Percentiles rank a stretch among this genome's conserved stretches.
These are phyloP conservation scores for Aspergillus affinis DNA, from an alignment of 495 filamentous ascomycete genomes.

Conservation along the genomic window DNA sequence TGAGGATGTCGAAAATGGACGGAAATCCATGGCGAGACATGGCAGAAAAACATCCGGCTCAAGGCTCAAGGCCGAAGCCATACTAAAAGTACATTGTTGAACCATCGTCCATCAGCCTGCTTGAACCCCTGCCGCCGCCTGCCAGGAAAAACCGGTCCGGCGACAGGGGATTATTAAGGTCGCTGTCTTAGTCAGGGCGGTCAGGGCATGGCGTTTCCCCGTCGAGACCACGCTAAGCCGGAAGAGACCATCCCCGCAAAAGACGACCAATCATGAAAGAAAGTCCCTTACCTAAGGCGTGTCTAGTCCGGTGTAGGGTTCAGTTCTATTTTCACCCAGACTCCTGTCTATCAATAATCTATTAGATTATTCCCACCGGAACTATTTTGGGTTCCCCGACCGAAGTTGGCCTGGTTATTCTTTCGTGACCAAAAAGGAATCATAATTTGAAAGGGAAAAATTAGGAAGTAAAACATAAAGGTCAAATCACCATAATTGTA, in stretches of 20 bases:
- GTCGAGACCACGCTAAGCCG: constrained; percentile 11
- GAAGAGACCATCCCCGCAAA: constrained; percentile 20
- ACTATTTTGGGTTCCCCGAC: not conserved
- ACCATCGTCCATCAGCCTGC: too few relatives aligned
- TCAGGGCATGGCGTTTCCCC: constrained; percentile 9
- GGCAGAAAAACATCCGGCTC: too few relatives aligned
- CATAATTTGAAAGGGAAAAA: not conserved
- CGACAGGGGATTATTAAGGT: too few relatives aligned
- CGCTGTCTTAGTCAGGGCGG: not conserved
- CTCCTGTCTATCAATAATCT: not conserved
- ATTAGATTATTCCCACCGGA: constrained; percentile 1
- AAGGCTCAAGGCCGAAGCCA: too few relatives aligned
- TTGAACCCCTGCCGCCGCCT: too few relatives aligned
- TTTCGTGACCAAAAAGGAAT: not conserved
- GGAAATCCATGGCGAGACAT: too few relatives aligned
- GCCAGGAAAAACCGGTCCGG: too few relatives aligned
- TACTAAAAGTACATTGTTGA: too few relatives aligned
- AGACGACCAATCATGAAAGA: constrained; percentile 11
- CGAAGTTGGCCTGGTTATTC: not conserved
- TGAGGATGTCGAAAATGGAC: too few relatives aligned
- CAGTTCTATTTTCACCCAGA: not conserved
- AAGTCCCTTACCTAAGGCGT: not conserved
- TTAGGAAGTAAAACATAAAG: too few relatives aligned
- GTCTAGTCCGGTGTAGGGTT: not conserved
- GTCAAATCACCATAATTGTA: too few relatives aligned